Evolutionary conservation across 495 filamentous ascomycete genomes (phyloP).

Genomic region (Emericellopsis terricola): DNA sequence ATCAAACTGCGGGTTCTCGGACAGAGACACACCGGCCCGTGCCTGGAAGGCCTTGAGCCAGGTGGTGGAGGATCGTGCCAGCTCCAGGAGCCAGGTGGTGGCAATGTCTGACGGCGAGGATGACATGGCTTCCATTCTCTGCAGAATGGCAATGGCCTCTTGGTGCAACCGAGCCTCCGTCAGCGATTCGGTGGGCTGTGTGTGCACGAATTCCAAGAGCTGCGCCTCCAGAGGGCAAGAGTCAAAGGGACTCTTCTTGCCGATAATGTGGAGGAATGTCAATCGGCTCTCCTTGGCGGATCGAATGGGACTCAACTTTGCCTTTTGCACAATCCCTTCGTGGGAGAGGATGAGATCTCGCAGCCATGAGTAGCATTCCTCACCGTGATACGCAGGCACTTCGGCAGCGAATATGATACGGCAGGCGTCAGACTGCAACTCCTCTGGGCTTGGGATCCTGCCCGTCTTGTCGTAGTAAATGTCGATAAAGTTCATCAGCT

Average conservation of each 20-base stretch:
- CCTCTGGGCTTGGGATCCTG: slow-evolving; percentile 14
- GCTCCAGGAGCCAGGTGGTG: slow-evolving; percentile 27
- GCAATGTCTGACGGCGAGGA: slow-evolving; percentile 20
- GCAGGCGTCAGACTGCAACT: slow-evolving; percentile 23
- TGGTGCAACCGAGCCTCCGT: slow-evolving; percentile 29
- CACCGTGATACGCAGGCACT: slow-evolving; percentile 8
- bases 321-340: slow-evolving; percentile 13
- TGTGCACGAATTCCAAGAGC: slow-evolving; percentile 27
- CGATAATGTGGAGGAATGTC: slow-evolving; percentile 21
- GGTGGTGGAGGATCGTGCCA: slow-evolving; percentile 17
- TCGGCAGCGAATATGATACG: slow-evolving; percentile 20
- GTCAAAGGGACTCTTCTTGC: slow-evolving; percentile 26
- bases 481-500: slow-evolving; percentile 22
- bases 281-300: slow-evolving; percentile 11
- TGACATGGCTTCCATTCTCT: slow-evolving; percentile 25
- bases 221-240: slow-evolving; percentile 24
- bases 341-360: slow-evolving; percentile 28
- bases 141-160: slow-evolving; percentile 22
- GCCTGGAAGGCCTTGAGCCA: slow-evolving; percentile 31
- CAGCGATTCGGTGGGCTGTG: slow-evolving; percentile 28
- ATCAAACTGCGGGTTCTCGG: slow-evolving; percentile 25
- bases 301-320: slow-evolving; percentile 15
- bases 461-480: slow-evolving; percentile 11
- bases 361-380: slow-evolving; percentile 25
- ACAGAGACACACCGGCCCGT: slow-evolving; percentile 28